Conservation (phyloP, 768 basidiomycete genomes). For the Suillus hirtellus region DNA sequence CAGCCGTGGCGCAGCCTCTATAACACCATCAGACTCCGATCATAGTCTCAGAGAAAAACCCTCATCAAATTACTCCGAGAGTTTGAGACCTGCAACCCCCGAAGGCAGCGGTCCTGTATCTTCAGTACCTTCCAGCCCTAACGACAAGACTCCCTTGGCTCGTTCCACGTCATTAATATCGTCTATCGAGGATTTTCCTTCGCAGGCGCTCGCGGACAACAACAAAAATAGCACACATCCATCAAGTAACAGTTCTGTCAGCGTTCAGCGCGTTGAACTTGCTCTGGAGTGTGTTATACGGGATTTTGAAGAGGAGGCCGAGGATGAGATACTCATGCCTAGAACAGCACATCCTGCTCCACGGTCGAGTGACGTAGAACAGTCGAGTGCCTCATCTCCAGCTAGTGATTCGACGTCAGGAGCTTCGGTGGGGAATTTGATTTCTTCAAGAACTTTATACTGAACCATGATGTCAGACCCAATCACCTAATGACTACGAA, state of each 20-base stretch:
- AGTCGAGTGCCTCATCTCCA: constrained; percentile 21
- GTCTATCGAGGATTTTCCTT: constrained; percentile 31
- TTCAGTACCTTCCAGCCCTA: constrained; percentile 45
- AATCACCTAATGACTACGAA: constrained; percentile 47
- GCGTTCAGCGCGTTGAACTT: constrained; percentile 61
- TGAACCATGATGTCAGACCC: constrained; percentile 24
- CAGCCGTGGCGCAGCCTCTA: constrained; percentile 38
- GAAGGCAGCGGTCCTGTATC: constrained; percentile 45
- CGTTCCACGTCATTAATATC: constrained; percentile 44
- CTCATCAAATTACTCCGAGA: constrained; percentile 44
- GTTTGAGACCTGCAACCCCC: constrained; percentile 55
- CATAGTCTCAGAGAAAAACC: constrained; percentile 47
- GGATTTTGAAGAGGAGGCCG: constrained; percentile 72
- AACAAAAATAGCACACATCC: constrained; percentile 15
- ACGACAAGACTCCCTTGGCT: constrained; percentile 38
- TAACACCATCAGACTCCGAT: constrained; percentile 48
- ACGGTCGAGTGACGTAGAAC: constrained; percentile 35
- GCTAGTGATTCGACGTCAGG: constrained; percentile 19
- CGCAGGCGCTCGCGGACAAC: constrained; percentile 20
- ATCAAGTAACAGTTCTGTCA: constrained; percentile 49
- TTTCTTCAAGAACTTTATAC: constrained; percentile 18
- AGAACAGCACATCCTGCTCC: constrained; percentile 53
- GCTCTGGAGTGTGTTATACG: constrained; percentile 76
- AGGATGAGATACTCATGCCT: constrained; percentile 77
- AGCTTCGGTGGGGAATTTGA: constrained; percentile 26